Evolutionary conservation across 331 rosid genomes (phyloP).

Genomic region (Quercus phellos): DNA sequence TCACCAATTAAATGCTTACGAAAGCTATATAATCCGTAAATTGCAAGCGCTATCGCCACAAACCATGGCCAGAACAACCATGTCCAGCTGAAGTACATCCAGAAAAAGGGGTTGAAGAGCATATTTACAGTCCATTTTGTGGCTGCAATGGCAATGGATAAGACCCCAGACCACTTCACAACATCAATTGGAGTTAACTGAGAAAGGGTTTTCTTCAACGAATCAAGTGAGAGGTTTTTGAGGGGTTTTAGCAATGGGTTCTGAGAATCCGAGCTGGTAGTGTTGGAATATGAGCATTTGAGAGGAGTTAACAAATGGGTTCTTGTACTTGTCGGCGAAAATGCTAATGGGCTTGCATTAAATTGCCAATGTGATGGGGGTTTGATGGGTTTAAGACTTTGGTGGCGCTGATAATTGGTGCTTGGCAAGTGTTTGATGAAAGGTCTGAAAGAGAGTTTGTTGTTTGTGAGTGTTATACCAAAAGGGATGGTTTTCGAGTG

Average conservation of each 20-base stretch:
- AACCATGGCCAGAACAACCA: conserved; percentile 97
- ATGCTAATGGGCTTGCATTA: conserved; percentile 18
- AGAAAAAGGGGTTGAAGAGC: conserved; percentile 75
- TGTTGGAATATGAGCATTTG: conserved; percentile 45
- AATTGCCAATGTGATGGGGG: conserved; percentile 22
- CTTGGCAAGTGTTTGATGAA: conserved; percentile 38
- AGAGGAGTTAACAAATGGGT: conserved; percentile 25
- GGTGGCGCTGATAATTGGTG: conserved; percentile 18
- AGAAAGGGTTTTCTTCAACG: conserved; percentile 40
- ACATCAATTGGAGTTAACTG: conserved; percentile 70
- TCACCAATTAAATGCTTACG: conserved; percentile 60
- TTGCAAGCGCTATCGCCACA: conserved; percentile 45
- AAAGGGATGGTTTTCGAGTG: conserved; percentile 41
- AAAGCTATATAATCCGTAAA: conserved; percentile 65
- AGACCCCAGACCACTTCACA: conserved; percentile 63
- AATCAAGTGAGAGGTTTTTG: conserved; percentile 44
- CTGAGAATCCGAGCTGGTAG: conserved; percentile 40
- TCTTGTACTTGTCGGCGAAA: conserved; percentile 25
- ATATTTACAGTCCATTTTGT: conserved; percentile 58
- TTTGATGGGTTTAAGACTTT: conserved; percentile 20
- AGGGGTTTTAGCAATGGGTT: conserved; percentile 45
- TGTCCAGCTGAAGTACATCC: conserved; percentile 97
- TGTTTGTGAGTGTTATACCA: conserved; percentile 28
- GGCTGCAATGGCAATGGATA: conserved; percentile 54
- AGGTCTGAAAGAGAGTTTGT: conserved; percentile 48